Evolutionary conservation across 2,329 filamentous ascomycete species (phyloP).

Genomic region (Sporothrix variecibatus): DNA sequence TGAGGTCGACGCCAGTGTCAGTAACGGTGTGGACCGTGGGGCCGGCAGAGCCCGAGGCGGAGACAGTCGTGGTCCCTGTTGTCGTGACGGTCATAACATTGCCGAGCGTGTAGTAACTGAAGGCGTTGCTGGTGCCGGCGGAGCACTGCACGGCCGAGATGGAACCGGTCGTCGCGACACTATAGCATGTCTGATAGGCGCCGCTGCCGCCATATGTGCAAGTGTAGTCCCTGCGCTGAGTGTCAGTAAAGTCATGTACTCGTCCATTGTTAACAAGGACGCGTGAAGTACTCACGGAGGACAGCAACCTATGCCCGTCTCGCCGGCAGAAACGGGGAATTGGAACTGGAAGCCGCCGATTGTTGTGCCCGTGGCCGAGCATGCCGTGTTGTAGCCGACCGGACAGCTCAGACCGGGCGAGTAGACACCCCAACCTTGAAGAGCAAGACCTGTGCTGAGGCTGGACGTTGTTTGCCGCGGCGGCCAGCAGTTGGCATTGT

Average conservation of each 20-base stretch:
- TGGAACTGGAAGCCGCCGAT: conserved; percentile 35
- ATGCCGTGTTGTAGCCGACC: conserved; percentile 31
- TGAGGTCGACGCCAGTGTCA: background rate
- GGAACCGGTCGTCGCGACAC: conserved; percentile 29
- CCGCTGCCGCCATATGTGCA: conserved; percentile 12
- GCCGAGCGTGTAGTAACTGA: conserved; percentile 24
- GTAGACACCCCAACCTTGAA: conserved; percentile 33
- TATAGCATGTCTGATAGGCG: conserved; percentile 27
- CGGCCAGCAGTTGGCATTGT: conserved; percentile 33
- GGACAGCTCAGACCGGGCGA: conserved; percentile 32
- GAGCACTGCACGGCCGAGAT: conserved; percentile 32
- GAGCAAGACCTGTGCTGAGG: conserved; percentile 21
- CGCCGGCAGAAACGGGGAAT: conserved; percentile 34
- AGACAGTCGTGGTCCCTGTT: conserved; percentile 23
- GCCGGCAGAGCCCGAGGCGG: conserved; percentile 7
- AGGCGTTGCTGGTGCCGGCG: conserved; percentile 30
- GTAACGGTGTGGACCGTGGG: background rate
- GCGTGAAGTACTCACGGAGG: conserved; percentile 29
- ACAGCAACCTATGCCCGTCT: conserved; percentile 41
- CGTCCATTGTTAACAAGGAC: background rate
- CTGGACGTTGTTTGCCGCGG: conserved; percentile 22
- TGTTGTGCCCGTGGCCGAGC: conserved; percentile 28
- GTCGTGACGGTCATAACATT: conserved; percentile 29
- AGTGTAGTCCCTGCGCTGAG: conserved; percentile 31
- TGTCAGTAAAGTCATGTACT: background rate